A percentile compares a stretch with the other conserved stretches of the same genome.
phyloP scores from a whole-genome alignment of 768 basidiomycete species.

The Lyophyllum decastes region DNA sequence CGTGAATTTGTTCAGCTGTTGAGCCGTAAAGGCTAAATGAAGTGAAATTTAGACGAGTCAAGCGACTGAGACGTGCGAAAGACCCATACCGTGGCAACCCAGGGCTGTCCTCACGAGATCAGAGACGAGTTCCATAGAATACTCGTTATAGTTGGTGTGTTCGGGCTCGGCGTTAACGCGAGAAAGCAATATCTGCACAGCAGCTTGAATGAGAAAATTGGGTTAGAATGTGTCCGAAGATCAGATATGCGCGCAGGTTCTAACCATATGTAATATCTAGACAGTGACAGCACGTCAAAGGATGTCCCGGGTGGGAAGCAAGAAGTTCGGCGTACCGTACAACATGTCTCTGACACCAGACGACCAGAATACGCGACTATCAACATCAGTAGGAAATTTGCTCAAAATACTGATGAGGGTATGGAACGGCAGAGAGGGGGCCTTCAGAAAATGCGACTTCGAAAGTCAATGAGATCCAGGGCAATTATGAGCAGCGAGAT shows the following conservation, averaged over 20 bases:
- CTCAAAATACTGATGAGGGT: slow-evolving; percentile 71
- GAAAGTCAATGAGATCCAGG: slow-evolving; percentile 13
- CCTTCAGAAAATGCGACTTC: slow-evolving; percentile 86
- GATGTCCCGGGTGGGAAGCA: neutral
- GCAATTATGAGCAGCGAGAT: neutral
- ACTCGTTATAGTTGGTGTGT: slow-evolving; percentile 36
- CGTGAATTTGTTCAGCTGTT: slow-evolving; percentile 52
- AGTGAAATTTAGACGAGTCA: neutral
- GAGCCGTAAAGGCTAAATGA: slow-evolving; percentile 58
- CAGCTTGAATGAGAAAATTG: slow-evolving; percentile 33
- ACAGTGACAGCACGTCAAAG: slow-evolving; percentile 1
- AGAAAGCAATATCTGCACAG: slow-evolving; percentile 59
- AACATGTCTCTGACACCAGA: slow-evolving; percentile 59
- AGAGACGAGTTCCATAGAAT: slow-evolving; percentile 36
- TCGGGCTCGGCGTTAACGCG: slow-evolving; percentile 37
- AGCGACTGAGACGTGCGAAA: neutral
- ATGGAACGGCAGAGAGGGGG: slow-evolving; percentile 79
- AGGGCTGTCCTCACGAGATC: slow-evolving; percentile 52
- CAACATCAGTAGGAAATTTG: slow-evolving; percentile 78
- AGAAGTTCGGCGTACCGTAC: slow-evolving; percentile 50
- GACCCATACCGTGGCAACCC: slow-evolving; percentile 55
- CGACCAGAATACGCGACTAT: slow-evolving; percentile 79
- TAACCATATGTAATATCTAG: slow-evolving; percentile 41
- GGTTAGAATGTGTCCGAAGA: slow-evolving; percentile 1
- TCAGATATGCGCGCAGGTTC: slow-evolving; percentile 2